A percentile compares a stretch with the other conserved stretches of the same genome.
Conservation (phyloP, 192 early-diverging fungal genomes). For the Mycoemilia scoparia region DNA sequence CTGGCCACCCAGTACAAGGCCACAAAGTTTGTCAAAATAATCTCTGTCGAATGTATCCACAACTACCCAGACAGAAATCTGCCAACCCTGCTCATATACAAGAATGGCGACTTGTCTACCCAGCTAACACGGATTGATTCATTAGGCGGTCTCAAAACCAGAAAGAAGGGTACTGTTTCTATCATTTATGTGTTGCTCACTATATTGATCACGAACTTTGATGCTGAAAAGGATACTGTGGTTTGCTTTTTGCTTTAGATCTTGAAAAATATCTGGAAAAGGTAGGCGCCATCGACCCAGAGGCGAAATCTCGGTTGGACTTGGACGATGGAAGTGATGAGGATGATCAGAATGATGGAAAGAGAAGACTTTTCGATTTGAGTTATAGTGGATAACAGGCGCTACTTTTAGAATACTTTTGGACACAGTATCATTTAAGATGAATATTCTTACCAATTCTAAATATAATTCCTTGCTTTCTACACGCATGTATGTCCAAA, state of each 20-base stretch:
- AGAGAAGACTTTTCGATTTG: too few relatives aligned
- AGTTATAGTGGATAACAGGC: too few relatives aligned
- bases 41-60: conserved; percentile 82
- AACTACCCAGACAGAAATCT: conserved; percentile 84
- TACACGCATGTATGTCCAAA: too few relatives aligned
- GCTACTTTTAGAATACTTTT: too few relatives aligned
- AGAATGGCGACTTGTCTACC: conserved; percentile 61
- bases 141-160: conserved; percentile 69
- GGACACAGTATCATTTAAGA: too few relatives aligned
- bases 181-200: conserved; percentile 2
- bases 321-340: conserved; percentile 33
- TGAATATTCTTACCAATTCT: too few relatives aligned
- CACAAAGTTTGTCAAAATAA: conserved; percentile 88
- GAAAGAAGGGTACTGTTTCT: conserved; percentile 35
- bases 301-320: too few relatives aligned
- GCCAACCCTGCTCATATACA: conserved; percentile 84
- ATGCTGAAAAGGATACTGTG: background rate
- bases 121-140: conserved; percentile 65
- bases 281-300: conserved; percentile 33
- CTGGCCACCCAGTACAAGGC: conserved; percentile 58
- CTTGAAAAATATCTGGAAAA: conserved; percentile 30
- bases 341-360: too few relatives aligned
- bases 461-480: too few relatives aligned
- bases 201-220: background rate
- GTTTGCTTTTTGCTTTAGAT: background rate